Conservation (phyloP, 1,284 basidiomycete species). For the Irpex sp. region DNA sequence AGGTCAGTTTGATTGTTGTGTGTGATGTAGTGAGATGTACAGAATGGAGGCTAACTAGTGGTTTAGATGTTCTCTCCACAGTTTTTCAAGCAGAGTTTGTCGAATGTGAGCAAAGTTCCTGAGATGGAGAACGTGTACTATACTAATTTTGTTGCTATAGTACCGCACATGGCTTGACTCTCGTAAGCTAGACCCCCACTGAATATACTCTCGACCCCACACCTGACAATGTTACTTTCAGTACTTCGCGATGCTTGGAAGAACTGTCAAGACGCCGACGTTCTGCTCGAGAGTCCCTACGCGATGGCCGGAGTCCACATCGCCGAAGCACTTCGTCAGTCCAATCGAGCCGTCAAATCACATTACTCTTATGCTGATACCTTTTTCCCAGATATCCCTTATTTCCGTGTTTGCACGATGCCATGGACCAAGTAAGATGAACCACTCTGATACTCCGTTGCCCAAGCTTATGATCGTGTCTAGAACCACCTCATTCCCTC, state of each 20-base stretch:
- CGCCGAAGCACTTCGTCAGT: conserved; percentile 66
- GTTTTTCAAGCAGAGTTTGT: conserved; percentile 75
- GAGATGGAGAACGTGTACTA: not conserved
- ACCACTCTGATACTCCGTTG: not conserved
- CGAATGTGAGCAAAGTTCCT: conserved; percentile 35
- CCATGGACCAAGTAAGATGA: conserved; percentile 49
- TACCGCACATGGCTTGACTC: conserved; percentile 80
- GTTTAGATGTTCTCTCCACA: conserved; percentile 75
- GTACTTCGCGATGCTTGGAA: conserved; percentile 70
- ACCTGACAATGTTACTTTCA: conserved; percentile 19
- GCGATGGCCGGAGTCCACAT: conserved; percentile 83
- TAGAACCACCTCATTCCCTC: conserved; percentile 63
- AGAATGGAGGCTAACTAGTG: not conserved
- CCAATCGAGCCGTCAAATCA: conserved; percentile 15
- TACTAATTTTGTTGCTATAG: conserved; percentile 20
- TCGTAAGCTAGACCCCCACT: conserved; percentile 33
- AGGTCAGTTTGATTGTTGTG: conserved; percentile 28
- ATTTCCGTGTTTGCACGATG: conserved; percentile 78
- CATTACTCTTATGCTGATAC: not conserved
- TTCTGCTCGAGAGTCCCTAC: conserved; percentile 71
- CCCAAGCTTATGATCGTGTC: conserved; percentile 8
- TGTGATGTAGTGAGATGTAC: not conserved
- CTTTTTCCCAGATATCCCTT: conserved; percentile 44
- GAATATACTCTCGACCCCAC: not conserved
- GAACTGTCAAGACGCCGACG: conserved; percentile 70